Conservation (phyloP, 2,329 filamentous ascomycete species). For the Hypoxylon sp. region DNA sequence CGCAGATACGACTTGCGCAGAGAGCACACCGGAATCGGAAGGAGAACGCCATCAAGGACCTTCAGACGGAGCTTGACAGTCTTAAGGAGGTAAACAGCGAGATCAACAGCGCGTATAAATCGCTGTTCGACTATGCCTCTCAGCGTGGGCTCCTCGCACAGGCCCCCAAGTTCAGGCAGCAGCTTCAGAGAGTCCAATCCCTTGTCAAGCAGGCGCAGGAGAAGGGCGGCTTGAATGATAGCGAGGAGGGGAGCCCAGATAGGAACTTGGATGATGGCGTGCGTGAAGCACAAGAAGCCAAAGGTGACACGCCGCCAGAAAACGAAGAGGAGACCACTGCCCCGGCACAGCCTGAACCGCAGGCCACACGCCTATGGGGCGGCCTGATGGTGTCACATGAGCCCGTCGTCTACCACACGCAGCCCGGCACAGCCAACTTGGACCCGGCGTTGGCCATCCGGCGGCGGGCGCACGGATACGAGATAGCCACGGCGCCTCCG, state of each 20-base stretch:
- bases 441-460: slow-evolving; percentile 11
- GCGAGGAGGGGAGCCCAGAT: slow-evolving; percentile 35
- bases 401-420: slow-evolving; percentile 5
- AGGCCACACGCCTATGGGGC: slow-evolving; percentile 15
- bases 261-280: slow-evolving; percentile 30
- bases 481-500: slow-evolving; percentile 61
- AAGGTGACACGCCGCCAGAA: neutral
- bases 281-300: slow-evolving; percentile 21
- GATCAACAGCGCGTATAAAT: slow-evolving; percentile 76
- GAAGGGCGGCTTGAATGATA: slow-evolving; percentile 45
- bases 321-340: slow-evolving; percentile 1
- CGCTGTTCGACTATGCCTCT: slow-evolving; percentile 69
- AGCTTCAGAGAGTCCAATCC: slow-evolving; percentile 66
- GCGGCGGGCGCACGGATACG: slow-evolving; percentile 47
- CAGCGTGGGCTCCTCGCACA: slow-evolving; percentile 64
- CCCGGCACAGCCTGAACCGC: slow-evolving; percentile 19
- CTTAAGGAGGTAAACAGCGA: slow-evolving; percentile 75
- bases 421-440: neutral
- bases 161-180: slow-evolving; percentile 63
- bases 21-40: slow-evolving; percentile 86
- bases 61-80: slow-evolving; percentile 74
- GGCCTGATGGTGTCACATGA: slow-evolving; percentile 24
- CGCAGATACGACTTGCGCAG: slow-evolving; percentile 87
- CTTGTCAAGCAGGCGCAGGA: slow-evolving; percentile 59
- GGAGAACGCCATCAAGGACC: slow-evolving; percentile 77